Conservation (phyloP, 768 basidiomycete genomes). For the Kwoniella dejecticola region DNA sequence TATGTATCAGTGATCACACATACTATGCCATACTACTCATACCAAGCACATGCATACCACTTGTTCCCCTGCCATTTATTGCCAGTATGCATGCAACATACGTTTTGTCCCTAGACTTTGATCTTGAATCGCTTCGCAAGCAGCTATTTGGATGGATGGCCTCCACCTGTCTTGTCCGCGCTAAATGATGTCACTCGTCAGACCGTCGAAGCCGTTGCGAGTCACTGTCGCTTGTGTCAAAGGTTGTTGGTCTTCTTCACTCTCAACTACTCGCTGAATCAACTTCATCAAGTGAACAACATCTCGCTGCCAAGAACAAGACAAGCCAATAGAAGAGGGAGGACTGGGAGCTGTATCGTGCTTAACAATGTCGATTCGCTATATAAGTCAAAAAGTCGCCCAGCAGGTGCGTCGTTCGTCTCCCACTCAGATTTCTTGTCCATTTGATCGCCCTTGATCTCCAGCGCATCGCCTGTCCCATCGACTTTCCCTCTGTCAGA, state of each 20-base stretch:
- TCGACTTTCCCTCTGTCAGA: too few species aligned
- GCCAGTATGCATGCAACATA: neutral
- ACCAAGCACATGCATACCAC: conserved; percentile 22
- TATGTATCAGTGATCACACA: too few species aligned
- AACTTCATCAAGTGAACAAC: too few species aligned
- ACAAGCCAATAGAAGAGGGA: too few species aligned
- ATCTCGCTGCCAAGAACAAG: too few species aligned
- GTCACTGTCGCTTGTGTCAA: too few species aligned
- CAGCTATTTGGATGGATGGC: neutral
- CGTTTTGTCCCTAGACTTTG: too few species aligned
- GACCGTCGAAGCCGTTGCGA: too few species aligned
- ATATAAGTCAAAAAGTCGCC: conserved; percentile 51
- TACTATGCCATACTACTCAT: neutral
- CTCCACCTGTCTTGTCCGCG: conserved; percentile 11
- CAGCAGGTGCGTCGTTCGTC: conserved; percentile 41
- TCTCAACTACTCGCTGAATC: too few species aligned
- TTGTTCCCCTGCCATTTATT: neutral
- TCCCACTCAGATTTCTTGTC: neutral
- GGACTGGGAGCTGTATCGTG: too few species aligned
- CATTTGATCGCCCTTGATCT: neutral
- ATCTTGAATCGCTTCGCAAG: neutral
- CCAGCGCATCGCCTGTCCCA: too few species aligned
- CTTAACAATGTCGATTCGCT: conserved; percentile 52
- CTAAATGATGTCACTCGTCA: conserved; percentile 19
- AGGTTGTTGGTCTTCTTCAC: too few species aligned